Evolutionary conservation across 306 rosid species (phyloP).

Genomic region (Oxytropis ochrocephala): DNA sequence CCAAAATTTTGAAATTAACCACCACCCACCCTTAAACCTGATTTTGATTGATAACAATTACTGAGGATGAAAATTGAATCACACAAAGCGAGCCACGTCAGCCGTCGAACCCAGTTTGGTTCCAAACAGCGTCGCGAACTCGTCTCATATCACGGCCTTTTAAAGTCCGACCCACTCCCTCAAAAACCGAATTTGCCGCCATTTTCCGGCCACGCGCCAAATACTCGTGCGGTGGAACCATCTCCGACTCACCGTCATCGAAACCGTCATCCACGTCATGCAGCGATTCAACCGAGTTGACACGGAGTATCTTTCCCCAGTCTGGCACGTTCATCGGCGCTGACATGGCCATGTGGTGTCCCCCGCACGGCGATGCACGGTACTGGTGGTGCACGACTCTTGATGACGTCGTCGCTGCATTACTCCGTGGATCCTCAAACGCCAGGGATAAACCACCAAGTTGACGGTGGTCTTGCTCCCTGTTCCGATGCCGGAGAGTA

Average conservation of each 20-base stretch:
- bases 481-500: slow-evolving; percentile 20
- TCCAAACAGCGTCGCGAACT: slow-evolving; percentile 97
- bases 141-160: slow-evolving; percentile 89
- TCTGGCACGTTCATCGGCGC: slow-evolving; percentile 96
- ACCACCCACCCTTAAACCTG: neutral
- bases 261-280: slow-evolving; percentile 38
- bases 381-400: slow-evolving; percentile 71
- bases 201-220: slow-evolving; percentile 67
- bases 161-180: slow-evolving; percentile 91
- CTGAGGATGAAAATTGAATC: neutral
- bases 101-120: slow-evolving; percentile 91
- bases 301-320: slow-evolving; percentile 91
- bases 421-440: slow-evolving; percentile 40
- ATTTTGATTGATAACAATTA: neutral
- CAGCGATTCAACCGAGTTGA: slow-evolving; percentile 63
- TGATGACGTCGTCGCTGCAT: slow-evolving; percentile 28
- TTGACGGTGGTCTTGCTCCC: slow-evolving; percentile 25
- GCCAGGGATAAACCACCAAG: slow-evolving; percentile 66
- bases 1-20: neutral
- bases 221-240: slow-evolving; percentile 95
- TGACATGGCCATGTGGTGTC: slow-evolving; percentile 61
- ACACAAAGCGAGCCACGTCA: neutral
- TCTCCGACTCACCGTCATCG: slow-evolving; percentile 49
- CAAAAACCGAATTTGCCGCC: slow-evolving; percentile 81
- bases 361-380: slow-evolving; percentile 33